phyloP scores from a whole-genome alignment of 306 rosid species.

The Trifolium pratense region DNA sequence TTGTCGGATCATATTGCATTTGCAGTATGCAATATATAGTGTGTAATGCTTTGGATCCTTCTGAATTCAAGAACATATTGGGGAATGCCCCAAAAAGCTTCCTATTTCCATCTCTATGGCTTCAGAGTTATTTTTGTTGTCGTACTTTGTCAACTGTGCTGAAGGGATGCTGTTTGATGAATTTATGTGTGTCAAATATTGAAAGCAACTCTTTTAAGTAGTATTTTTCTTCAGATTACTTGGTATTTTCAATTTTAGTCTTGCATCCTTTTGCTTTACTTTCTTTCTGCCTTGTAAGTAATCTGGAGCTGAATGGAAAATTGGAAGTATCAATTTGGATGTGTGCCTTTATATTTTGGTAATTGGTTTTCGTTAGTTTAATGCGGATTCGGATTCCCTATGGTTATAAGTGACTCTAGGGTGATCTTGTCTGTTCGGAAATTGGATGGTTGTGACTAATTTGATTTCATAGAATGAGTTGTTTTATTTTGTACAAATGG shows the following conservation, averaged over 20 bases:
- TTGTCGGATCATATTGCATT: constrained; percentile 60
- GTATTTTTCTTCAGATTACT: constrained; percentile 42
- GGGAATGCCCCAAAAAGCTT: constrained; percentile 60
- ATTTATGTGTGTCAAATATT: constrained; percentile 60
- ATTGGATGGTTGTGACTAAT: too few species aligned
- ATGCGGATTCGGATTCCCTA: neutral
- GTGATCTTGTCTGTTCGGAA: too few species aligned
- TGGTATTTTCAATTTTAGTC: constrained; percentile 29
- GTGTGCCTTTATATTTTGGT: constrained; percentile 13
- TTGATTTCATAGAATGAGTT: too few species aligned
- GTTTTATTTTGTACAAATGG: too few species aligned
- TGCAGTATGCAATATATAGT: constrained; percentile 71
- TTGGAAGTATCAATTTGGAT: constrained; percentile 28
- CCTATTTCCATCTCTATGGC: constrained; percentile 57
- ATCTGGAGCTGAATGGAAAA: constrained; percentile 40
- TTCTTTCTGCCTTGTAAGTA: constrained; percentile 37
- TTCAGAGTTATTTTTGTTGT: constrained; percentile 53
- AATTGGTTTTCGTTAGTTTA: neutral
- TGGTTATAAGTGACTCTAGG: neutral
- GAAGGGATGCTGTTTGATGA: constrained; percentile 69
- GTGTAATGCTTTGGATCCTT: constrained; percentile 77
- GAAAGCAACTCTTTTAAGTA: constrained; percentile 46
- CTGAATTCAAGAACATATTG: constrained; percentile 63
- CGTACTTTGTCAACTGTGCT: constrained; percentile 60
- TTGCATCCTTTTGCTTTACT: constrained; percentile 15